Base-by-base conservation (phyloP, 306 rosid genomes). In the Argentina anserina region DNA sequence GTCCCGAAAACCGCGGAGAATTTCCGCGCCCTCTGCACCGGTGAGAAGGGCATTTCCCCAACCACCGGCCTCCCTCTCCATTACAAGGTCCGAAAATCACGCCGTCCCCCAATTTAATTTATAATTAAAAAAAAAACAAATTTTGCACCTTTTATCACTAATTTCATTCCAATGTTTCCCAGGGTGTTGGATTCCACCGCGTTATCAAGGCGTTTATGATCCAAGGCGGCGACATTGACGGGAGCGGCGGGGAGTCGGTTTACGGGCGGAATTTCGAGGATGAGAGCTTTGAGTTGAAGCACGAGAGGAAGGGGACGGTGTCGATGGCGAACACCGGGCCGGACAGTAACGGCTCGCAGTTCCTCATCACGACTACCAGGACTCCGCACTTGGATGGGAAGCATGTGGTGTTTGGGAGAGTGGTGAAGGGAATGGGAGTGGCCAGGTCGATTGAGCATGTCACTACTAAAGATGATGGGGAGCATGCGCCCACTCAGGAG, bases 1-100 rank as follows among this genome's bases (percentile, higher is more conserved):
- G 97, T 87, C 2, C 97, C 97, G 72, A 91, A 81, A 79, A 91
- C 97, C 18, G 92, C 95, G 6, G 87, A 87, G 75, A 91, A 91
- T 80, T 91, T 91, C 83, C 65, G 92, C 47, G 92, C 89, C 47
- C 89, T 90, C 3, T 90, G 97, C 55, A 90, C 91, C 2, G 93
- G 97, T 17, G 90, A 88, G 58, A 84, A 77, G 42, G 95, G 97
- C 76, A 69, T 84, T 67, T 89, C 60, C 23, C 84, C 92, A 3
- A 64, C 79, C 73, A 84, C 88, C 58, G 75, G 41, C 0, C 80
- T 78, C 15, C 89, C 89, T 46, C 95, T 91, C 18, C 92, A 91
- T 66, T 91, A 23, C 90, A 88, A 91, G 96, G 96, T 88, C 18
- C 33, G 5, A 11, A 39, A 41, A 41, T 41, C 45, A 41, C 45